Evolutionary conservation across 1,139 yeast genomes (phyloP), one percentile per base, ranked within the genome.

Genomic region (Geotrichum klebahnii): DNA sequence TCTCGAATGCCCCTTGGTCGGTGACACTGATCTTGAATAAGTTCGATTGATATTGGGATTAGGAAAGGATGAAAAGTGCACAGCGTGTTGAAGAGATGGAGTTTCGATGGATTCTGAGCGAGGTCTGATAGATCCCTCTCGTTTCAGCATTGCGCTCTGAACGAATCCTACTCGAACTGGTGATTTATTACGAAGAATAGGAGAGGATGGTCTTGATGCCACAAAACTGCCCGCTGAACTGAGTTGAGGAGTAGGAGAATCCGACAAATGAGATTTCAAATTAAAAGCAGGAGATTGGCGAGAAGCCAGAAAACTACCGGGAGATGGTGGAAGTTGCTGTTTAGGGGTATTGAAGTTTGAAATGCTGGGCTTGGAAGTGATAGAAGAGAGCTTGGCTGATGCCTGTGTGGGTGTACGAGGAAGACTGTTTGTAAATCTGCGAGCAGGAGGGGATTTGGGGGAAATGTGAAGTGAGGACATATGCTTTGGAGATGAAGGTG

Each of bases 61-160:
- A 26, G 29, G 6, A 10, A 26, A 8, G 10, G 29, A 10, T 6
- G 10, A 26, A 26, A 10, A 26, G n/a, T n/a, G n/a, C n/a, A n/a
- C n/a, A 26, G 29, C 10, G 10, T 26, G 9, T 14, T 36, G 40
- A 6, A 14, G 5, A 4, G 32, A 10, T 12, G 41, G 34, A 9
- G 41, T 24, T 8, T 46, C 45, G 5, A 22, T 19, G 12, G 51
- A 46, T 10, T 34, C 53, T 8, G 51, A 38, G 10, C 49, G 42
- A 5, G 59, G 31, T 20, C 57, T 28, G 12, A 26, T 17, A 10
- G 59, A 56, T n/a, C 53, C 57, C 38, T 60, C 65, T 10, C 65
- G 55, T 36, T 57, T 59, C 29, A 61, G 54, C 58, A 64, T 51
- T 19, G 67, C 67, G 32, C 66, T 61, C 29, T 62, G 64, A 10